A percentile compares a stretch with the other conserved stretches of the same genome.
Conservation (phyloP, 73 alveolate species). For the Paramecium pentaurelia region DNA sequence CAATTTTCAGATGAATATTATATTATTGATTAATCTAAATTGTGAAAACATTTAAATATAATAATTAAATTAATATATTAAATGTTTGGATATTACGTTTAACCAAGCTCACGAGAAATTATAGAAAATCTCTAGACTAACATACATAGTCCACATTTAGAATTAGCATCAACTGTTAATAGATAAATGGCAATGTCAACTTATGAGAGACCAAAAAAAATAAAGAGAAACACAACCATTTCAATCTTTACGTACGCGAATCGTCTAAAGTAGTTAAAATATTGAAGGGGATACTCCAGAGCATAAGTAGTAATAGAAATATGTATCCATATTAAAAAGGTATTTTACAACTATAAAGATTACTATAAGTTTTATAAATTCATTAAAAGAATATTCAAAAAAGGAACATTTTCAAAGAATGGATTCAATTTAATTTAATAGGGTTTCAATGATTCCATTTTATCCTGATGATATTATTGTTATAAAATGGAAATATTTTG, state of each 20-base stretch:
- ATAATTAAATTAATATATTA: background rate
- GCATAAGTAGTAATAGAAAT: background rate
- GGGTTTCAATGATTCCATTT: background rate
- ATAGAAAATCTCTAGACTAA: background rate
- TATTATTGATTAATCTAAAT: background rate
- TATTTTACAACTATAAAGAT: background rate
- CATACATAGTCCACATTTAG: background rate
- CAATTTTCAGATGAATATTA: background rate
- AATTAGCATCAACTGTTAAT: background rate
- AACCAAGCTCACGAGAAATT: background rate
- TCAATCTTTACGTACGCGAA: background rate
- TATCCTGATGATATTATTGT: conserved; percentile 2
- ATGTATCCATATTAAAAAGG: background rate
- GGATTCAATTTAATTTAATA: background rate
- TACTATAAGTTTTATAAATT: background rate
- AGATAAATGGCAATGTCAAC: background rate
- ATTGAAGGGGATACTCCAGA: background rate
- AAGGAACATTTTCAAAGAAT: background rate
- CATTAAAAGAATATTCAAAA: background rate
- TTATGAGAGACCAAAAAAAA: background rate
- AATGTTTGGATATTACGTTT: background rate
- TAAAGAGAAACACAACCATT: background rate
- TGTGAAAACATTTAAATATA: background rate
- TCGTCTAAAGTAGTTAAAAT: background rate
- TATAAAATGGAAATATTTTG: background rate